phyloP scores from a whole-genome alignment of 345 rosid genomes.

The Anastatica hierochuntica region DNA sequence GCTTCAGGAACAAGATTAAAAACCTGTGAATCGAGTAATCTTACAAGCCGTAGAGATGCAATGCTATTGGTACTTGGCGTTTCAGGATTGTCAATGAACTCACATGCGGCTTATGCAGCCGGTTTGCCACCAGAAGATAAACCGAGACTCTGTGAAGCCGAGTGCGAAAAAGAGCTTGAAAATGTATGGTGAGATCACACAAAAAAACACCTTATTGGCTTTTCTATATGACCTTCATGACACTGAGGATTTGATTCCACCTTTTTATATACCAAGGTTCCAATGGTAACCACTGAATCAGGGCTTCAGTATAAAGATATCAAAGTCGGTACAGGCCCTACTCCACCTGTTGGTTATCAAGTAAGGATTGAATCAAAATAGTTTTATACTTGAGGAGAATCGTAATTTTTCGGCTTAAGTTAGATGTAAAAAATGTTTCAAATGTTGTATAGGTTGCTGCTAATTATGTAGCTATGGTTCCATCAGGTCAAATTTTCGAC shows the following conservation, averaged over 20 bases:
- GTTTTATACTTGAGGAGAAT: no score
- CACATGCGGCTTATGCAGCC: slow-evolving; percentile 42
- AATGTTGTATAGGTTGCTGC: slow-evolving; percentile 63
- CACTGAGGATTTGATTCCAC: not conserved
- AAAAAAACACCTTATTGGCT: slow-evolving; percentile 18
- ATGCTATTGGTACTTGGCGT: slow-evolving; percentile 48
- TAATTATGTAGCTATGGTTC: slow-evolving; percentile 92
- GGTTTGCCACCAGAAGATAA: slow-evolving; percentile 87
- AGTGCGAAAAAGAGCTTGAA: slow-evolving; percentile 92
- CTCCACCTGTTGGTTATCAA: slow-evolving; percentile 88
- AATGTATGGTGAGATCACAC: slow-evolving; percentile 91
- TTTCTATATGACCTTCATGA: not conserved
- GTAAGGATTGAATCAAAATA: slow-evolving; percentile 23
- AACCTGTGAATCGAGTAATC: slow-evolving; percentile 2
- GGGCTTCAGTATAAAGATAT: slow-evolving; percentile 92
- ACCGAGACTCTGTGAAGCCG: slow-evolving; percentile 62
- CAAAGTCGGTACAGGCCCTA: slow-evolving; percentile 74
- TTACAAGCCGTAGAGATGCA: slow-evolving; percentile 45
- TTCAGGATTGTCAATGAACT: slow-evolving; percentile 29
- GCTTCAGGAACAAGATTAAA: slow-evolving; percentile 27
- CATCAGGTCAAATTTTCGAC: slow-evolving; percentile 88
- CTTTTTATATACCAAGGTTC: slow-evolving; percentile 46
- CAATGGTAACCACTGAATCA: slow-evolving; percentile 80
- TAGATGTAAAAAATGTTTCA: not conserved
- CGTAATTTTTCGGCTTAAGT: not conserved